A percentile compares a stretch with the other conserved stretches of the same genome.
These are phyloP conservation scores for Oidiodendron maius DNA, from an alignment of 495 filamentous ascomycete species.

Conservation along the genomic window DNA sequence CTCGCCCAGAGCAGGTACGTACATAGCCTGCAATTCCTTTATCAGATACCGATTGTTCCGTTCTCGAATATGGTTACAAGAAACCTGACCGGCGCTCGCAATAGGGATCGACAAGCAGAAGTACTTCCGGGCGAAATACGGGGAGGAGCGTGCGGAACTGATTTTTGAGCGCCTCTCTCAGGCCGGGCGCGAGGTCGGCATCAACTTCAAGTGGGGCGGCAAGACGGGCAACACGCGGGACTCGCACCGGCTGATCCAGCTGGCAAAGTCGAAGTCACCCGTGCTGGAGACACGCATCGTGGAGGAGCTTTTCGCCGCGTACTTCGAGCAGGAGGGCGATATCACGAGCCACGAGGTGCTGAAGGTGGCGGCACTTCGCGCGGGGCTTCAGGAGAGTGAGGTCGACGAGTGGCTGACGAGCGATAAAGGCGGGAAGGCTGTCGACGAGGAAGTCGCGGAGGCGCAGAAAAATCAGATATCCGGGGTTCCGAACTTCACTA, in stretches of 20 bases:
- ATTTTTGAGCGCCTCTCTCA: constrained; percentile 52
- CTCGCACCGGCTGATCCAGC: constrained; percentile 67
- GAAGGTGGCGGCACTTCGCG: constrained; percentile 52
- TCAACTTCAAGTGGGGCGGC: constrained; percentile 67
- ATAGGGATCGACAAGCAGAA: constrained; percentile 49
- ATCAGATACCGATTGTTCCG: background rate
- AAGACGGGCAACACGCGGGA: constrained; percentile 74
- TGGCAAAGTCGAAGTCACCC: constrained; percentile 52
- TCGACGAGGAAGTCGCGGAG: constrained; percentile 61
- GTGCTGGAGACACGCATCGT: constrained; percentile 57
- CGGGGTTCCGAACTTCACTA: constrained; percentile 71
- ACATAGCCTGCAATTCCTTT: no score
- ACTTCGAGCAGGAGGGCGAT: constrained; percentile 75
- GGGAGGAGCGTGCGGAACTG: constrained; percentile 46
- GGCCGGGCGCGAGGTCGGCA: constrained; percentile 58
- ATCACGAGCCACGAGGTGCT: constrained; percentile 62
- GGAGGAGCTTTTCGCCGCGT: constrained; percentile 61
- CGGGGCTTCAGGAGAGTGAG: constrained; percentile 54
- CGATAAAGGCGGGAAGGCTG: constrained; percentile 58
- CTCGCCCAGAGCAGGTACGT: constrained; percentile 36
- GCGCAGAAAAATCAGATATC: constrained; percentile 52
- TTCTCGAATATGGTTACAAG: background rate
- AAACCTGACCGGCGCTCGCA: background rate
- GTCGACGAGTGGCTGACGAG: constrained; percentile 56
- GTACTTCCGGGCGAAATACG: constrained; percentile 52